Percentiles rank a stretch among this genome's conserved stretches.
phyloP scores from a whole-genome alignment of 352 stramenopile species.

The Bremia lactucae region DNA sequence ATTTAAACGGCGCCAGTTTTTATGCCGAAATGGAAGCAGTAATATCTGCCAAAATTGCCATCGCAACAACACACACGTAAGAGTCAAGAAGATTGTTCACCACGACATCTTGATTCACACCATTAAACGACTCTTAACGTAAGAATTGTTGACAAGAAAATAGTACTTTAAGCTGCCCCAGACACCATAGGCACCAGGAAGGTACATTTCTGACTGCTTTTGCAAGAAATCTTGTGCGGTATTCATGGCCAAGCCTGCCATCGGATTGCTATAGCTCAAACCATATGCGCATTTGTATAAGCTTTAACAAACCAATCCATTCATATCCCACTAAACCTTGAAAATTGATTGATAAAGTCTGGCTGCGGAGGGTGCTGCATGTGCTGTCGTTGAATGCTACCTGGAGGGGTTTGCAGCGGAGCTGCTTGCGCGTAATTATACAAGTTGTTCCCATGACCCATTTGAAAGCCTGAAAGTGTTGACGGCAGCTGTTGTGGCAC shows the following conservation, averaged over 20 bases:
- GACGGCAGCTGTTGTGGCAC: constrained; percentile 29
- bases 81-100: background rate
- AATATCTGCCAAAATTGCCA: no score
- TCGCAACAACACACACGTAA: background rate
- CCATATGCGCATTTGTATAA: constrained; percentile 1
- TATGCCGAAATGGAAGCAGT: constrained; percentile 79
- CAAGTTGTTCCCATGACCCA: constrained; percentile 28
- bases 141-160: constrained; percentile 86
- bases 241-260: constrained; percentile 80
- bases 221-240: constrained; percentile 71
- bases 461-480: constrained; percentile 19
- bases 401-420: constrained; percentile 15
- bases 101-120: constrained; percentile 15
- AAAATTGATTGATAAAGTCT: constrained; percentile 75
- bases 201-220: constrained; percentile 74
- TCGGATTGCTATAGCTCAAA: constrained; percentile 52
- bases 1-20: constrained; percentile 76
- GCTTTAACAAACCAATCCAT: background rate
- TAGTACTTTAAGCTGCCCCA: constrained; percentile 84
- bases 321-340: constrained; percentile 19
- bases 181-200: constrained; percentile 65
- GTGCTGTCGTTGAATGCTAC: constrained; percentile 15
- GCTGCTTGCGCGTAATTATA: constrained; percentile 9
- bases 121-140: constrained; percentile 81
- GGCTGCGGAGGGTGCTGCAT: constrained; percentile 20